Evolutionary conservation across 1,139 yeast genomes (phyloP).

Genomic region (Lizanozyma gosingica): DNA sequence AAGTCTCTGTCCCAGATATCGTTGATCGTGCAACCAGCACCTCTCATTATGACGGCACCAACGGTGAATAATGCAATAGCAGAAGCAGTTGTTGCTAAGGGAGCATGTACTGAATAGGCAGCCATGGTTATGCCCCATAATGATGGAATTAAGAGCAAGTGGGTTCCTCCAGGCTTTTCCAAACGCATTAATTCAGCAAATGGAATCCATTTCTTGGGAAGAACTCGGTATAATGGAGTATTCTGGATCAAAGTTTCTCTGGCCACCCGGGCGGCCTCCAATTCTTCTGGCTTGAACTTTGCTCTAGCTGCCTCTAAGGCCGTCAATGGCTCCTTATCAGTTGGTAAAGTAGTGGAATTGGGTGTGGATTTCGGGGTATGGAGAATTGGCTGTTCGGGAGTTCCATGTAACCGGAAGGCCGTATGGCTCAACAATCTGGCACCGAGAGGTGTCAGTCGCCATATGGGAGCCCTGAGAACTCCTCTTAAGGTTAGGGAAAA

Average conservation of each 20-base stretch:
- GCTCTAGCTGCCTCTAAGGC: conserved; percentile 1
- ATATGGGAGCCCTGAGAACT: background rate
- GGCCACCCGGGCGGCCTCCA: conserved; percentile 46
- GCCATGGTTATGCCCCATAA: conserved; percentile 85
- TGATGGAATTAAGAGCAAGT: conserved; percentile 70
- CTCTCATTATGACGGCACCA: conserved; percentile 90
- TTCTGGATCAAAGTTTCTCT: conserved; percentile 49
- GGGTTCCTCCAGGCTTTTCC: conserved; percentile 92
- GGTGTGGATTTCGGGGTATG: background rate
- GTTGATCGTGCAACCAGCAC: conserved; percentile 96
- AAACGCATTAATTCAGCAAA: conserved; percentile 86
- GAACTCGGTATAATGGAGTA: conserved; percentile 39
- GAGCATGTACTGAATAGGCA: conserved; percentile 62
- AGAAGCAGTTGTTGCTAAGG: conserved; percentile 49
- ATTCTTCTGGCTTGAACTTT: conserved; percentile 43
- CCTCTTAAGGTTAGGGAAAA: too few species aligned
- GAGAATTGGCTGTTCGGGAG: background rate
- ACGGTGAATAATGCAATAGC: conserved; percentile 62
- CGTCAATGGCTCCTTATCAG: background rate
- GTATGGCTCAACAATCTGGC: background rate
- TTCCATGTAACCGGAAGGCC: background rate
- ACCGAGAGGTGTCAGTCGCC: background rate
- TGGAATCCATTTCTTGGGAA: conserved; percentile 73
- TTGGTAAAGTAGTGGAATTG: background rate
- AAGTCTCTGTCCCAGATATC: conserved; percentile 78